These are phyloP conservation scores for Pseudogymnoascus sp. DNA, from an alignment of 2,329 filamentous ascomycete genomes.

Conservation along the genomic window DNA sequence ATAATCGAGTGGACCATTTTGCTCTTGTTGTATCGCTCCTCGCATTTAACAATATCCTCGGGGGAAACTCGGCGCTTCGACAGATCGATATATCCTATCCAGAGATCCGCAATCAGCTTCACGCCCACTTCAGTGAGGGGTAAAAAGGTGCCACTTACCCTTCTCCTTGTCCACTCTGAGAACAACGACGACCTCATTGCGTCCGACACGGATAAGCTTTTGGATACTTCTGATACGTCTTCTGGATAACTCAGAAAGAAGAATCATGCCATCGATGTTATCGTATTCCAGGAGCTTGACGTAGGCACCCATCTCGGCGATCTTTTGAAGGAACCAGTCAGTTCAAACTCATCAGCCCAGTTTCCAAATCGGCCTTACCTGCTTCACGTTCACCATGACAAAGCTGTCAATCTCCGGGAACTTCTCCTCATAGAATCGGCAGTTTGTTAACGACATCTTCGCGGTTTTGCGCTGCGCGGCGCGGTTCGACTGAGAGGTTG, in stretches of 20 bases:
- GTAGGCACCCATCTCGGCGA: slow-evolving; percentile 99
- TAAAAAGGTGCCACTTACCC: slow-evolving; percentile 44
- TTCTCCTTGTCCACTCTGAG: slow-evolving; percentile 99
- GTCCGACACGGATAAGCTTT: slow-evolving; percentile 95
- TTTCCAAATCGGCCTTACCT: slow-evolving; percentile 50
- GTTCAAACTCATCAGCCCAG: neutral
- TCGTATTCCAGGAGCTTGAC: slow-evolving; percentile 99
- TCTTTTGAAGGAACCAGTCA: slow-evolving; percentile 44
- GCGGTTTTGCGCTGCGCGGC: slow-evolving; percentile 34
- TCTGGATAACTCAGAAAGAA: slow-evolving; percentile 94
- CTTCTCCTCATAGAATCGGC: slow-evolving; percentile 96
- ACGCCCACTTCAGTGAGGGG: neutral
- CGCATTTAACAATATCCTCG: slow-evolving; percentile 96
- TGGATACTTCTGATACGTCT: slow-evolving; percentile 98
- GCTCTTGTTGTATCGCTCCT: slow-evolving; percentile 99
- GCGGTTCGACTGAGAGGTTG: slow-evolving; percentile 7
- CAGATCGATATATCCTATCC: slow-evolving; percentile 85
- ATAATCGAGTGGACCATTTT: slow-evolving; percentile 99
- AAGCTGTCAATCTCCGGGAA: slow-evolving; percentile 98
- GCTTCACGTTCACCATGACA: slow-evolving; percentile 99
- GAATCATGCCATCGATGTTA: slow-evolving; percentile 99
- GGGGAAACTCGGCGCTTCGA: slow-evolving; percentile 96
- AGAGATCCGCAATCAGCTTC: slow-evolving; percentile 8
- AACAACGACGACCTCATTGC: slow-evolving; percentile 97
- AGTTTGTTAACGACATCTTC: slow-evolving; percentile 92